Base-by-base conservation (phyloP, 2,329 filamentous ascomycete genomes). In the Diaporthe vaccinii region DNA sequence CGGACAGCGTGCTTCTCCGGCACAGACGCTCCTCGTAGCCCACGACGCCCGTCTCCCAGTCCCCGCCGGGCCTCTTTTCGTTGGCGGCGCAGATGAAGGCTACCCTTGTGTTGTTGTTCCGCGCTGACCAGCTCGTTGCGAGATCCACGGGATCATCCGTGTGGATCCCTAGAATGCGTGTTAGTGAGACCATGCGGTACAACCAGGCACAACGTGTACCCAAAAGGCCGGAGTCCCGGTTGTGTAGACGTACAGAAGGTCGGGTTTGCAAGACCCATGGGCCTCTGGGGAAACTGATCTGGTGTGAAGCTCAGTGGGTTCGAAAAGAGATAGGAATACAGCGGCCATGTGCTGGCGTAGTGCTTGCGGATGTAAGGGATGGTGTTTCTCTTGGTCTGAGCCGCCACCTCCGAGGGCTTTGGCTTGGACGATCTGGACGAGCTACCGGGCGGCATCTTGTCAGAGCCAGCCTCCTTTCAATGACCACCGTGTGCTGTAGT, bases 51-150 rank as follows among this genome's bases (percentile, higher is more conserved):
- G 86, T 82, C 73, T 95, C 93, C 94, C 94, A 96, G 81, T 95
- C 93, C n/a, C 94, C 94, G 14, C 94, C 94, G 0, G 93, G 89
- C 51, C 93, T 88, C 80, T 93, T 93, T 82, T 95, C 93, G 83
- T 95, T 94, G 65, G 94, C 94, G 73, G 91, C 90, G 78, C 93
- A 94, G 77, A 95, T 90, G 75, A 94, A 92, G 0, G 92, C 91
- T 73, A 94, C 88, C 67, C 78, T 78, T 28, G 84, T 82, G 39
- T 83, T 85, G 65, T 88, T 87, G 58, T 78, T 72, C 31, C 81
- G 78, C 34, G 78, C 78, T 17, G 83, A 82, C 88, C 92, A 93
- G 74, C 89, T 85, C 46, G 94, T 84, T 31, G 92, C 90, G 55
- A 87, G 85, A 81, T 90, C 87, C 41, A 91, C 89, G 1, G 91